phyloP scores from a whole-genome alignment of 768 basidiomycete genomes.

The Suillus brevipes region DNA sequence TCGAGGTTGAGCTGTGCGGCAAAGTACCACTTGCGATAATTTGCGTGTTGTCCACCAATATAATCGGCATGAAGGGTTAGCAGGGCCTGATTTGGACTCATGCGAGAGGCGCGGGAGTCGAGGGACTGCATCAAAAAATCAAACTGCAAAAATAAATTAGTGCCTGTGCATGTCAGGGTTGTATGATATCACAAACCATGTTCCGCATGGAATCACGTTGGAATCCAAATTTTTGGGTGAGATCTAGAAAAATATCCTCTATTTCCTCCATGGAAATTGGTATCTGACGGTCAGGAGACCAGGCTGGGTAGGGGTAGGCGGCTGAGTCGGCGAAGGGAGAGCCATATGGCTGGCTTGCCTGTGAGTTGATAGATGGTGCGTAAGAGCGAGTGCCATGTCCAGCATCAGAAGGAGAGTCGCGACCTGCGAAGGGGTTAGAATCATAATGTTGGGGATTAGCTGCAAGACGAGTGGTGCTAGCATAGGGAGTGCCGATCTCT shows the following conservation, averaged over 20 bases:
- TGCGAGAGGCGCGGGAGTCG: conserved; percentile 96
- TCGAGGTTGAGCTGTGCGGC: conserved; percentile 99
- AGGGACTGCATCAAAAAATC: conserved; percentile 98
- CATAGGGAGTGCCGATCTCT: conserved; percentile 55
- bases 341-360: conserved; percentile 56
- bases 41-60: conserved; percentile 97
- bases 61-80: conserved; percentile 98
- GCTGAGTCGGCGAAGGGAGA: conserved; percentile 61
- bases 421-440: conserved; percentile 18
- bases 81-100: conserved; percentile 95
- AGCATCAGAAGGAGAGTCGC: conserved; percentile 30
- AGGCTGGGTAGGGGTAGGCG: conserved; percentile 87
- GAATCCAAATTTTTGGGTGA: conserved; percentile 98
- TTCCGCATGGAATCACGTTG: conserved; percentile 95
- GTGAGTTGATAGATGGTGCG: conserved; percentile 59
- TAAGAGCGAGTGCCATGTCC: conserved; percentile 45
- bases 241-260: conserved; percentile 97
- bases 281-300: conserved; percentile 89
- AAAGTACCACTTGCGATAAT: conserved; percentile 99
- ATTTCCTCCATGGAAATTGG: conserved; percentile 98
- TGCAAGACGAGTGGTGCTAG: conserved; percentile 58
- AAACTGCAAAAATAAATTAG: conserved; percentile 51
- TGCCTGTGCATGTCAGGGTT: neutral
- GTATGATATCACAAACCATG: conserved; percentile 56
- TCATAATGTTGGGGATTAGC: conserved; percentile 40